A percentile compares a stretch with the other conserved stretches of the same genome.
phyloP scores from a whole-genome alignment of 208 protist genomes.

The Kentomonas sorsogonicus region DNA sequence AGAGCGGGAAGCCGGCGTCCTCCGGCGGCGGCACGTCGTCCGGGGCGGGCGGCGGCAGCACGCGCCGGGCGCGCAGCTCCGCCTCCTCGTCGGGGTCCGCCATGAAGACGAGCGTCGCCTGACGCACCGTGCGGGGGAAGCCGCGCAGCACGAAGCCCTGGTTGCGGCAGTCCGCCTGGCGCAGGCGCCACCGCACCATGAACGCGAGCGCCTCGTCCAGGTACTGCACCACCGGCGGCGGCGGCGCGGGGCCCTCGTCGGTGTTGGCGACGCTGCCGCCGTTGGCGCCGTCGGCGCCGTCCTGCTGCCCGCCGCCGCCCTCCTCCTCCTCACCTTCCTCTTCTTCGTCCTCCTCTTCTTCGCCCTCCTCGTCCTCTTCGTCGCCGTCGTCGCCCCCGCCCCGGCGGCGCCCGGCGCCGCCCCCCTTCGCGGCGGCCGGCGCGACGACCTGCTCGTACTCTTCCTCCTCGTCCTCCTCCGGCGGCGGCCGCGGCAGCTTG shows the following conservation, averaged over 20 bases:
- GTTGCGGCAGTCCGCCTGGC: slow-evolving; percentile 69
- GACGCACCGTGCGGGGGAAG: slow-evolving; percentile 77
- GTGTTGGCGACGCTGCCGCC: slow-evolving; percentile 1
- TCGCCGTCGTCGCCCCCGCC: background rate
- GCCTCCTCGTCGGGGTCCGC: slow-evolving; percentile 26
- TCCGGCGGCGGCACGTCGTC: slow-evolving; percentile 32
- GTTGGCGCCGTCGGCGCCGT: slow-evolving; percentile 11
- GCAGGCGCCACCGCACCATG: slow-evolving; percentile 83
- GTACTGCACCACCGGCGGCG: slow-evolving; percentile 18
- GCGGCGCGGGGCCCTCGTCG: background rate
- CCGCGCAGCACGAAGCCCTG: slow-evolving; percentile 89
- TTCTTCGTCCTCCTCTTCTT: slow-evolving; percentile 14
- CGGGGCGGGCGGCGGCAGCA: slow-evolving; percentile 15
- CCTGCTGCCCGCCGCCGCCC: slow-evolving; percentile 14
- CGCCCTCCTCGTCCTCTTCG: slow-evolving; percentile 20
- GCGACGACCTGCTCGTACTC: slow-evolving; percentile 7
- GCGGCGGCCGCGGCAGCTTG: slow-evolving; percentile 32
- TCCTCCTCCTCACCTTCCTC: slow-evolving; percentile 11
- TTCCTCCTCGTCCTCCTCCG: slow-evolving; percentile 41
- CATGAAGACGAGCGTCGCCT: slow-evolving; percentile 79
- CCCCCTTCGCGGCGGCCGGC: background rate
- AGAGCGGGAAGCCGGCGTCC: slow-evolving; percentile 61
- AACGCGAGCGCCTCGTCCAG: slow-evolving; percentile 71
- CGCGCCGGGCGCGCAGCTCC: slow-evolving; percentile 16
- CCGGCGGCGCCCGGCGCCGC: background rate